Evolutionary conservation across 2,329 filamentous ascomycete genomes (phyloP).

Genomic region (Aspergillus novofumigatus): DNA sequence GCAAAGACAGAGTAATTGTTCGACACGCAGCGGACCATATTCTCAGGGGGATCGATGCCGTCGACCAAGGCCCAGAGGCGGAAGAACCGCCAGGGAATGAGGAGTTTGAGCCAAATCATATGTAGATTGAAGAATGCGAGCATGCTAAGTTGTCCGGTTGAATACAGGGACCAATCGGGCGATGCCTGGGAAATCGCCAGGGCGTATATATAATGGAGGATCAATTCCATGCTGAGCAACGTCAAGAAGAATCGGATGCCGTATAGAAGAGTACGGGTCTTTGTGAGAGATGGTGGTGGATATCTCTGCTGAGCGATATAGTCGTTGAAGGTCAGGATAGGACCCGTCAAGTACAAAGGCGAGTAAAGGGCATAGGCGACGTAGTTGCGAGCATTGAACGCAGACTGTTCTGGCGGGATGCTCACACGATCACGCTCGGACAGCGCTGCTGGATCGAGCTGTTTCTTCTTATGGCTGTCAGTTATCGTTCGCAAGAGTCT

Average conservation of each 20-base stretch:
- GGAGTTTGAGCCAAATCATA: slow-evolving; percentile 95
- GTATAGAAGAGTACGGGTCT: slow-evolving; percentile 70
- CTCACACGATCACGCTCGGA: slow-evolving; percentile 84
- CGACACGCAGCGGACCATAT: slow-evolving; percentile 95
- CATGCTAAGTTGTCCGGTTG: slow-evolving; percentile 80
- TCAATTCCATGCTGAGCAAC: slow-evolving; percentile 82
- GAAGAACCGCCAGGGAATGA: slow-evolving; percentile 97
- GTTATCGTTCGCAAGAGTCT: slow-evolving; percentile 12
- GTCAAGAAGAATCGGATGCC: slow-evolving; percentile 75
- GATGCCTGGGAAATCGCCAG: slow-evolving; percentile 81
- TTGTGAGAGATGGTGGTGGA: slow-evolving; percentile 65
- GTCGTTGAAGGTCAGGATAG: slow-evolving; percentile 97
- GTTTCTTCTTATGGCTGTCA: slow-evolving; percentile 81
- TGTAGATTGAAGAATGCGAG: slow-evolving; percentile 95
- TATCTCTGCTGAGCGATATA: slow-evolving; percentile 85
- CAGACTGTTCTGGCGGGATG: slow-evolving; percentile 64
- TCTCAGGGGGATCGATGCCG: slow-evolving; percentile 91
- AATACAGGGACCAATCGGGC: slow-evolving; percentile 78
- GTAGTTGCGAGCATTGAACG: slow-evolving; percentile 81
- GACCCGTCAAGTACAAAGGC: slow-evolving; percentile 86
- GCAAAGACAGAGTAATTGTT: slow-evolving; percentile 87
- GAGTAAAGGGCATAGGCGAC: slow-evolving; percentile 86
- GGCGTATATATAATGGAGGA: slow-evolving; percentile 89
- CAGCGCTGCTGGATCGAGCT: slow-evolving; percentile 79
- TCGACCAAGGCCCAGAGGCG: slow-evolving; percentile 91